A percentile compares a stretch with the other conserved stretches of the same genome.
These are phyloP conservation scores for Erucastrum elatum DNA, from an alignment of 345 rosid genomes.

Conservation along the genomic window DNA sequence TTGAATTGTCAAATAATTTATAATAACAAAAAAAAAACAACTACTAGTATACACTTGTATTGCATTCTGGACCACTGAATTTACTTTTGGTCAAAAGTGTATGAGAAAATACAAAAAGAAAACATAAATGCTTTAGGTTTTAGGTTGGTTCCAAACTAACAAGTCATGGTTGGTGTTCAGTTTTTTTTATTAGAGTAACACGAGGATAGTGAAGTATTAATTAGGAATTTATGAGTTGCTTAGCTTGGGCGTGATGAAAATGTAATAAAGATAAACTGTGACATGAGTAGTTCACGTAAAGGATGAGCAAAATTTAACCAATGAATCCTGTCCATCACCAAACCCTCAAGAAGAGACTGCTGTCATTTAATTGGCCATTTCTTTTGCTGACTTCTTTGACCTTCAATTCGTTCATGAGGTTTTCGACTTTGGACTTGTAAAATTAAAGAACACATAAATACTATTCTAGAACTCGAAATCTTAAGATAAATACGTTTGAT, in stretches of 20 bases:
- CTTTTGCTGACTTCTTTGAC: conserved; percentile 19
- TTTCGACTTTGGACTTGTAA: not conserved
- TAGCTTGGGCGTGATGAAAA: conserved; percentile 38
- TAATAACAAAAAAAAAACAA: not conserved
- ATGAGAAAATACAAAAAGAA: not conserved
- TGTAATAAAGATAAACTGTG: conserved; percentile 24
- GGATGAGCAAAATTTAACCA: conserved; percentile 12
- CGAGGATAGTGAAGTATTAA: conserved; percentile 4
- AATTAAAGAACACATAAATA: not conserved
- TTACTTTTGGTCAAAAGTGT: not conserved
- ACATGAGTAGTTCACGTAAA: conserved; percentile 41
- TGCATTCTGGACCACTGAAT: not conserved
- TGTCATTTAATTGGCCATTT: conserved; percentile 15
- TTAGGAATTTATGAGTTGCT: conserved; percentile 28
- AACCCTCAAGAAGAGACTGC: conserved; percentile 18
- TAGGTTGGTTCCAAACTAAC: not conserved
- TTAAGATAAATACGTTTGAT: not conserved
- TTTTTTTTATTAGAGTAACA: not conserved
- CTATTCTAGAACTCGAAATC: not conserved
- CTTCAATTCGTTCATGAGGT: not conserved
- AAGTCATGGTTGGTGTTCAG: conserved; percentile 14
- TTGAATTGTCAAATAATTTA: conserved; percentile 4
- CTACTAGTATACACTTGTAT: not conserved
- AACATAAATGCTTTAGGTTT: not conserved
- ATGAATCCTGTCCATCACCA: conserved; percentile 23